Percentiles rank a stretch among this genome's conserved stretches.
Evolutionary conservation across 345 rosid species (phyloP).

Genomic region (Euclidium syriacum): DNA sequence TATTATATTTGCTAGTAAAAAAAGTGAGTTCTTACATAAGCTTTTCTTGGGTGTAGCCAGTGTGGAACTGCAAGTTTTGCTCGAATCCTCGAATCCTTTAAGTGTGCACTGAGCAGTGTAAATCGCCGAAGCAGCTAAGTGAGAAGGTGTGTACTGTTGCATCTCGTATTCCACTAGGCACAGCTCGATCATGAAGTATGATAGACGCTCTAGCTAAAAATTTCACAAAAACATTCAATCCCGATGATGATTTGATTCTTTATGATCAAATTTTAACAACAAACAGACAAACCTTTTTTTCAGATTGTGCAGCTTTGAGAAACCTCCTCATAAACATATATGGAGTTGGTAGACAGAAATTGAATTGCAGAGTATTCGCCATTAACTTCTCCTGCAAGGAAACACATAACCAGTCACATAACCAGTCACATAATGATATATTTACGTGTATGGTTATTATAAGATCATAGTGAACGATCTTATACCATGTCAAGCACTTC

Average conservation of each 20-base stretch:
- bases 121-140: constrained; percentile 63
- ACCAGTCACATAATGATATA: background rate
- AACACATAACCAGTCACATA: too few relatives aligned
- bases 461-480: too few relatives aligned
- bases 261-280: background rate
- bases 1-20: too few relatives aligned
- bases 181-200: constrained; percentile 58
- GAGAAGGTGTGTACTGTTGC: constrained; percentile 56
- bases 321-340: constrained; percentile 91
- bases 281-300: constrained; percentile 55
- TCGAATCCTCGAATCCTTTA: constrained; percentile 39
- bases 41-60: constrained; percentile 42
- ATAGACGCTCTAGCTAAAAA: constrained; percentile 70
- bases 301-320: constrained; percentile 82
- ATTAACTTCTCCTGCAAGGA: constrained; percentile 76
- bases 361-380: constrained; percentile 66
- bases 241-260: background rate
- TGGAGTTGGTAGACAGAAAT: constrained; percentile 80
- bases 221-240: background rate
- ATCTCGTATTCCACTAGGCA: constrained; percentile 49
- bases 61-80: constrained; percentile 40
- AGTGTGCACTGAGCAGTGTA: constrained; percentile 55
- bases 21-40: constrained; percentile 38
- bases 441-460: too few relatives aligned
- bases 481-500: constrained; percentile 98